phyloP scores from a whole-genome alignment of 768 basidiomycete species.

The Termitomyces sp. region DNA sequence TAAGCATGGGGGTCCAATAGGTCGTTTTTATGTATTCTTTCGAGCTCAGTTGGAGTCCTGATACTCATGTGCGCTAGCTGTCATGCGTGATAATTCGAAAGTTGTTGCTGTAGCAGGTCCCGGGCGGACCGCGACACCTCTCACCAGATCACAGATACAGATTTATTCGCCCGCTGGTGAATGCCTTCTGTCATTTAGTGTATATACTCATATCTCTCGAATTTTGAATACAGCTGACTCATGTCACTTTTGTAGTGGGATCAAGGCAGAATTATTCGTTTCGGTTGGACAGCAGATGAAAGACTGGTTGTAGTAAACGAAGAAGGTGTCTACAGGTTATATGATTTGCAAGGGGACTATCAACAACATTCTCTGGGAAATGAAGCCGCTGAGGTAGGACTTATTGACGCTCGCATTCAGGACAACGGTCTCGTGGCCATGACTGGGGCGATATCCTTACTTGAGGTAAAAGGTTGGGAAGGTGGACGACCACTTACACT shows the following conservation, averaged over 20 bases:
- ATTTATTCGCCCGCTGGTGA: conserved; percentile 86
- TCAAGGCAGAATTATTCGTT: conserved; percentile 72
- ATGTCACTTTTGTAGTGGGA: conserved; percentile 68
- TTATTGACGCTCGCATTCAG: conserved; percentile 82
- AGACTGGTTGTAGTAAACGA: conserved; percentile 82
- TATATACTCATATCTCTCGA: conserved; percentile 39
- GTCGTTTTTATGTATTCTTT: conserved; percentile 34
- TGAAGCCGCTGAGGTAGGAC: conserved; percentile 77
- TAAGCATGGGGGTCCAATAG: conserved; percentile 85
- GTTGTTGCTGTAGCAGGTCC: conserved; percentile 62
- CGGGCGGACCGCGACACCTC: conserved; percentile 44
- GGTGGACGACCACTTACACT: conserved; percentile 69
- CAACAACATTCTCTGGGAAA: conserved; percentile 78
- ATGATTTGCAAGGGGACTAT: conserved; percentile 84
- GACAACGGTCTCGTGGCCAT: conserved; percentile 85
- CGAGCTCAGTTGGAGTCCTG: background rate
- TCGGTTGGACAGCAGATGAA: conserved; percentile 84
- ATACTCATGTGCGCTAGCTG: conserved; percentile 40
- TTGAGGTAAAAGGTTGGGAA: conserved; percentile 90
- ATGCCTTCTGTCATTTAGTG: conserved; percentile 62
- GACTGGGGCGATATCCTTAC: conserved; percentile 64
- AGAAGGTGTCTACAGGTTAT: conserved; percentile 87
- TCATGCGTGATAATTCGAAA: conserved; percentile 84
- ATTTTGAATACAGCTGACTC: conserved; percentile 14
- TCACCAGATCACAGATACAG: conserved; percentile 79